Evolutionary conservation across 352 stramenopile genomes (phyloP), one percentile per base, ranked within the genome.

Genomic region (Phytopythium kandeliae): DNA sequence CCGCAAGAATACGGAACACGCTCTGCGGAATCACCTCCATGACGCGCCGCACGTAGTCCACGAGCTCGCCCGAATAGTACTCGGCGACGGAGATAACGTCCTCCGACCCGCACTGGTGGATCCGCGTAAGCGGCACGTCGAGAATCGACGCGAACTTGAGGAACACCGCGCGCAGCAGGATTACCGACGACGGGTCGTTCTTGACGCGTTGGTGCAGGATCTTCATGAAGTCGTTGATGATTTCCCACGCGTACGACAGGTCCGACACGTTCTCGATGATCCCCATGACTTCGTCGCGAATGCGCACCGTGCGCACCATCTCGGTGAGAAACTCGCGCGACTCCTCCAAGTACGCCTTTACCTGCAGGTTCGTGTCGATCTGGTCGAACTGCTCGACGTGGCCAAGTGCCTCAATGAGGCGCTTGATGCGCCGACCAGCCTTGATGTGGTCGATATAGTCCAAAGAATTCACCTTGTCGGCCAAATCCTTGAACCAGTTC

Each of bases 341-440:
- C 40, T 98, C 91, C 37, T 86, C 72, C 16, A 98, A 60, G 48
- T 97, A 98, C 17, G 90, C 83, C 63, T 98, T 98, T n/a, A 98
- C 88, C 41, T 97, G 91, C 28, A 98, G 57, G 52, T 96, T 96
- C 22, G 89, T 96, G 46, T 98, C 95, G 45, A 98, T 95, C 55
- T 97, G 84, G 57, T 98, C 94, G 69, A 98, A 98, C 58, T 96
- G 85, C 62, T 98, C 92, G n/a, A 98, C 89, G 49, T 98, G 91
- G 21, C 89, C 83, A 48, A 98, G 67, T 0, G 91, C 94, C 62
- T 95, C 75, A 45, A 98, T 96, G 11, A 97, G 69, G 5, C 92
- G 85, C 65, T 98, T 97, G 65, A 98, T 98, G 48, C 90, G 92
- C 10, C 94, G 81, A 8, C 94, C 94, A 38, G 89, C 91, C 43